Base-by-base conservation (phyloP, 1,284 basidiomycete genomes). In the Spongispora temasekensis region DNA sequence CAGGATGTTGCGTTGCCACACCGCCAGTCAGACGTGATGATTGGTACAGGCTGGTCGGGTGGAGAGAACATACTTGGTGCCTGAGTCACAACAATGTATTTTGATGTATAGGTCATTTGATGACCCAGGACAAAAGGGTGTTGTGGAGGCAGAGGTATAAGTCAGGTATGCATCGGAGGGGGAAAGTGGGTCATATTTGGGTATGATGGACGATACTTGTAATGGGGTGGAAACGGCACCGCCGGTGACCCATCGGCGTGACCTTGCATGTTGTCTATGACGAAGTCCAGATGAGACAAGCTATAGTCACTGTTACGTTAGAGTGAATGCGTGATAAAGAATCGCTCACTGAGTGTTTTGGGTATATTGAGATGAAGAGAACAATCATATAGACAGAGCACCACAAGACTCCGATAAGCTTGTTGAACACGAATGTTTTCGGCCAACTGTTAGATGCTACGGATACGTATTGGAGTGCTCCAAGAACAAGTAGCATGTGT, bases 331-430 rank as follows among this genome's bases (percentile, higher is more conserved):
- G 1, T 3, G 28, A 46, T 34, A 25, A 10, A 9, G 21, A 31
- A 1, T 34, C 15, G 78, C 87, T 67, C 68, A 93, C 93, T 90
- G 7, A 97, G 76, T 3, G 83, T 81, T 70, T 97, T 94, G 12
- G 97, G 78, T 0, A 86, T 86, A 35, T 83, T 83, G 0, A 90
- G 86, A 23, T 88, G 83, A 37, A 97, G 76, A 3, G 80, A 78
- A 69, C 94, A 96, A 58, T 94, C 93, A 68, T 97, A 95, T 64
- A 97, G 74, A 9, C 90, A 84, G n/a, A 97, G 72, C 0, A 91
- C 93, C n/a, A 89, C 81, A 1, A 96, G 75, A 32, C 88, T 86
- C 92, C 89, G 23, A 98, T 79, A 5, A 94, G 78, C 56, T 34
- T 34, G 32, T 87, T 85, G 82, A 95, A 98, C 0, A 92, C 93